Evolutionary conservation across 495 filamentous ascomycete genomes (phyloP), one percentile per base, ranked within the genome.

Genomic region (Tuber magnatum): DNA sequence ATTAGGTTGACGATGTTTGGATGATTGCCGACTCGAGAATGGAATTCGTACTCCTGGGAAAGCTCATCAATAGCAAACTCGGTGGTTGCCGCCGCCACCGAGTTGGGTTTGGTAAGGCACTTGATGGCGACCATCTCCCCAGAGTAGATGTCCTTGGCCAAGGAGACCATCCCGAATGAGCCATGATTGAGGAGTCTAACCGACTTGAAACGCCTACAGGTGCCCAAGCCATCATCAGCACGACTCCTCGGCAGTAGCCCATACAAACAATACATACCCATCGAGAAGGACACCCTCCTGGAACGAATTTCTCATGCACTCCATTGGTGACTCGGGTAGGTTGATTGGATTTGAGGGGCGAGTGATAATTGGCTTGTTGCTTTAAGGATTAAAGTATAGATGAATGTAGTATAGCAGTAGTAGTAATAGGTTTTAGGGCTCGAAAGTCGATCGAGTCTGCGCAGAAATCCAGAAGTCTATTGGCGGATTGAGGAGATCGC

Each of bases 91-190:
- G 85, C 84, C 73, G 88, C 87, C 40, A 87, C 86, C 18, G 89
- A 85, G 72, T 88, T 87, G 12, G 85, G 74, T 87, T 97, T 98
- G 78, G 92, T 91, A 82, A 97, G 84, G 82, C 94, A 96, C 83
- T 99, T 99, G 87, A 99, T 90, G 71, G 95, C 95, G 74, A 99
- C 95, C 73, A 89, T 86, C 74, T 94, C 86, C 76, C 89, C 88
- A 74, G 91, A 97, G 78, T 85, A 79, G 74, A 86, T 87, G 84
- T 99, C 94, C 80, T 86, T 91, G 72, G 95, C 96, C 84, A 93
- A 89, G 84, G 97, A 97, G 78, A 99, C 95, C 92, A 97, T 94
- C 78, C 95, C 95, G 83, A 97, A 99, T 39, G 95, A 99, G 80
- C 95, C 95, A 88, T 97, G 93, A 82, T 99, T 98, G 85, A 99